A percentile compares a stretch with the other conserved stretches of the same genome.
Conservation (phyloP, 2,329 filamentous ascomycete genomes). For the Alternaria viburni region DNA sequence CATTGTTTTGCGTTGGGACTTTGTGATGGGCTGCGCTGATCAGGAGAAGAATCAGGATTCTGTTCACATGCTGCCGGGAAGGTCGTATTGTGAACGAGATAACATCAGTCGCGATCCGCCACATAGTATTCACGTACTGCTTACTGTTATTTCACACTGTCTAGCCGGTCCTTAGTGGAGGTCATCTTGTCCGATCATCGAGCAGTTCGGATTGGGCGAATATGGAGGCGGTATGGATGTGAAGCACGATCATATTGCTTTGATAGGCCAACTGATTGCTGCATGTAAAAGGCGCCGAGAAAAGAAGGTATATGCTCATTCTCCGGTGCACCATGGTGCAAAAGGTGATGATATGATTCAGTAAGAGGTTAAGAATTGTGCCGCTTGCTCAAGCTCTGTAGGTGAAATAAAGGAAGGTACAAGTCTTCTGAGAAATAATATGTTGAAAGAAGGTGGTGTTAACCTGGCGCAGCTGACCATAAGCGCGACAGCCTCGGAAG, state of each 20-base stretch:
- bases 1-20: neutral
- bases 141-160: neutral
- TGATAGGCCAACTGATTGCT: neutral
- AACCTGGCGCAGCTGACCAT: neutral
- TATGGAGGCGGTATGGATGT: neutral
- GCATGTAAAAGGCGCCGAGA: neutral
- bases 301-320: neutral
- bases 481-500: neutral
- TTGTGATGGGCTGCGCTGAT: neutral
- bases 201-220: neutral
- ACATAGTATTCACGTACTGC: neutral
- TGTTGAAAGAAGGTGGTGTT: neutral
- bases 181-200: neutral
- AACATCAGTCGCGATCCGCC: neutral
- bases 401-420: fast-evolving
- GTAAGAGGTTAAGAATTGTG: neutral
- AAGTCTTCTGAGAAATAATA: neutral
- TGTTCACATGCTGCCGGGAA: neutral
- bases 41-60: neutral
- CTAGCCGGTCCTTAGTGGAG: neutral
- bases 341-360: neutral
- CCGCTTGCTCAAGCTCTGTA: neutral
- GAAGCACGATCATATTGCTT: neutral
- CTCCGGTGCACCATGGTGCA: neutral
- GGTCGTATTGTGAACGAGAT: neutral